These are phyloP conservation scores for Helianthus tuberosus DNA, from an alignment of 129 eudicot genomes.

Conservation along the genomic window DNA sequence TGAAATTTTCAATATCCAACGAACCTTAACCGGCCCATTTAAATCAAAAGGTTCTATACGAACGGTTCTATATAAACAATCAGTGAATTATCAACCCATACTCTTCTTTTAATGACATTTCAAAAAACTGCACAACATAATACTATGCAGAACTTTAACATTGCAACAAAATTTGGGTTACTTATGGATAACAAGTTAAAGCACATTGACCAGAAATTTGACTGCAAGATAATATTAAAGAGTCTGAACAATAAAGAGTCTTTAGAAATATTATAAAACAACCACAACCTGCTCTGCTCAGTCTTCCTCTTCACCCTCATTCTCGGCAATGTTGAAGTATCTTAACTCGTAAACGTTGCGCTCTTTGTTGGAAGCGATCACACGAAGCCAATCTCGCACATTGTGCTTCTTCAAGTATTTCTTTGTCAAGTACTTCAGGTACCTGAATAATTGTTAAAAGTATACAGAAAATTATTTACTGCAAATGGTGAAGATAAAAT, in stretches of 20 bases:
- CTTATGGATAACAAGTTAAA: background rate
- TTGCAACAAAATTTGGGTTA: background rate
- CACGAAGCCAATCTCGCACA: constrained; percentile 54
- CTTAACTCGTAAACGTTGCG: constrained; percentile 49
- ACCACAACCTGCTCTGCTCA: constrained; percentile 6
- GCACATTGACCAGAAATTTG: constrained; percentile 6
- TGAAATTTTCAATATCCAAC: too few species aligned
- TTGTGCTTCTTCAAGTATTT: constrained; percentile 57
- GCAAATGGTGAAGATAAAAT: background rate
- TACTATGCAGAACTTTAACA: too few species aligned
- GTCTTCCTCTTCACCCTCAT: constrained; percentile 54
- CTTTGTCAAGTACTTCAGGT: constrained; percentile 47
- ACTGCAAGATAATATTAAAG: constrained; percentile 32
- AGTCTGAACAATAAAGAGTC: constrained; percentile 17
- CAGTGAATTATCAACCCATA: too few species aligned
- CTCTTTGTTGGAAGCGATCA: constrained; percentile 50
- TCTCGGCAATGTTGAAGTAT: constrained; percentile 56
- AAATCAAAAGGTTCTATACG: too few species aligned
- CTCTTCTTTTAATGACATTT: too few species aligned
- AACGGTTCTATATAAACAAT: too few species aligned
- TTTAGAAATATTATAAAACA: background rate
- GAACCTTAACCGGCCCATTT: too few species aligned
- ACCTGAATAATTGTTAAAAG: constrained; percentile 18
- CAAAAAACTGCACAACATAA: too few species aligned
- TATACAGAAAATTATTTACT: background rate